Evolutionary conservation across 2,329 filamentous ascomycete species (phyloP).

Genomic region (Massarina eburnea): DNA sequence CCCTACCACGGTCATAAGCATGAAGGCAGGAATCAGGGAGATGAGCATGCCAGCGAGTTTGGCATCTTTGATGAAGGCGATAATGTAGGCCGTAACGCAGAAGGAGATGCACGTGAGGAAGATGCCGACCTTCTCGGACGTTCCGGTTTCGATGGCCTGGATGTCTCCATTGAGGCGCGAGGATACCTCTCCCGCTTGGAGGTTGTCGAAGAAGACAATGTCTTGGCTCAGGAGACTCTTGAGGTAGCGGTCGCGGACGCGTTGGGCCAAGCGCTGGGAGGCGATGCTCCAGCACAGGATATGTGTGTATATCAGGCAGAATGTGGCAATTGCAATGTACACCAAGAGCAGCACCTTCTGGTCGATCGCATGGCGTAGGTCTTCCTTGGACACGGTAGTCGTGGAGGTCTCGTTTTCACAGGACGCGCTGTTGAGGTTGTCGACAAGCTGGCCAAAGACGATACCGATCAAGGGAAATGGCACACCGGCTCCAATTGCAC

Average conservation of each 20-base stretch:
- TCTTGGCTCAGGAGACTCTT: conserved; percentile 62
- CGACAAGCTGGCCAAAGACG: conserved; percentile 64
- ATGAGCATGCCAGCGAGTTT: conserved; percentile 65
- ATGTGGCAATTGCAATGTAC: conserved; percentile 65
- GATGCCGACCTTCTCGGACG: conserved; percentile 71
- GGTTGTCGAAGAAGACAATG: conserved; percentile 64
- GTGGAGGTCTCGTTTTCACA: conserved; percentile 39
- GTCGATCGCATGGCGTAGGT: conserved; percentile 51
- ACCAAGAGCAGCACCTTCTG: conserved; percentile 62
- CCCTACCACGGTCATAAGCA: conserved; percentile 60
- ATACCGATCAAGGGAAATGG: conserved; percentile 66
- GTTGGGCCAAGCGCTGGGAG: conserved; percentile 64
- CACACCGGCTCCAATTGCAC: conserved; percentile 60
- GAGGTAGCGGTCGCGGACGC: conserved; percentile 64
- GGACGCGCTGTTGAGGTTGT: conserved; percentile 61
- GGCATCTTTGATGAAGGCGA: conserved; percentile 67
- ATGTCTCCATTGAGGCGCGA: conserved; percentile 67
- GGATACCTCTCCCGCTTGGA: conserved; percentile 64
- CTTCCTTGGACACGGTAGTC: conserved; percentile 15
- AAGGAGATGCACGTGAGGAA: conserved; percentile 64
- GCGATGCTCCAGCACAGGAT: conserved; percentile 65
- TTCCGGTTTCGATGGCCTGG: conserved; percentile 66
- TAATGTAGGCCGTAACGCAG: conserved; percentile 67
- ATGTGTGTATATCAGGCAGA: conserved; percentile 66
- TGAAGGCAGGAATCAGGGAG: conserved; percentile 63